Evolutionary conservation across 331 rosid genomes (phyloP).

Genomic region (Quercus phellos): DNA sequence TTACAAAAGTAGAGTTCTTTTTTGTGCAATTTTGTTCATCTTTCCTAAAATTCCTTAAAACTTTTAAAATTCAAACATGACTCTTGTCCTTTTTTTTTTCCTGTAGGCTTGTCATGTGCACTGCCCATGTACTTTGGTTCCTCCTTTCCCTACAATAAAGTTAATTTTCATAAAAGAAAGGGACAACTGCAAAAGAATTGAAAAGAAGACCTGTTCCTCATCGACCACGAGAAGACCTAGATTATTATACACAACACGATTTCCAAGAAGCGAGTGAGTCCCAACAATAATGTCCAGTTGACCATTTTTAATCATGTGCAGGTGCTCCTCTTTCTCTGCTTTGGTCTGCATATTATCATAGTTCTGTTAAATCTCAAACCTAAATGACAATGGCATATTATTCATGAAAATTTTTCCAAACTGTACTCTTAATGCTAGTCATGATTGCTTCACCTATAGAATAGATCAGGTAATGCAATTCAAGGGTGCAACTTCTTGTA

Average conservation of each 20-base stretch:
- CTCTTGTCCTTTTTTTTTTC: neutral
- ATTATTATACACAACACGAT: constrained; percentile 78
- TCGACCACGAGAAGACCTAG: constrained; percentile 92
- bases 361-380: constrained; percentile 31
- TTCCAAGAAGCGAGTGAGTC: constrained; percentile 92
- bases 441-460: constrained; percentile 12
- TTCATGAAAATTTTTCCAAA: constrained; percentile 13
- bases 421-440: neutral
- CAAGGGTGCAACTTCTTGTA: constrained; percentile 7
- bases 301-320: constrained; percentile 73
- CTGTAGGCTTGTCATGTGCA: neutral
- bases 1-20: neutral
- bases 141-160: neutral
- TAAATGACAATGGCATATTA: constrained; percentile 10
- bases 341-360: constrained; percentile 59
- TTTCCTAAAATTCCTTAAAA: neutral
- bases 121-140: neutral
- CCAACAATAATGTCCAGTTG: constrained; percentile 79
- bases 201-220: constrained; percentile 78
- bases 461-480: constrained; percentile 3
- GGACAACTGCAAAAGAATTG: constrained; percentile 1
- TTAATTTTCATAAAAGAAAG: neutral
- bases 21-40: neutral
- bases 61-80: neutral
- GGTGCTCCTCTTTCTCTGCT: constrained; percentile 72